phyloP scores from a whole-genome alignment of 768 basidiomycete genomes.

The Tephrocybe rancida region DNA sequence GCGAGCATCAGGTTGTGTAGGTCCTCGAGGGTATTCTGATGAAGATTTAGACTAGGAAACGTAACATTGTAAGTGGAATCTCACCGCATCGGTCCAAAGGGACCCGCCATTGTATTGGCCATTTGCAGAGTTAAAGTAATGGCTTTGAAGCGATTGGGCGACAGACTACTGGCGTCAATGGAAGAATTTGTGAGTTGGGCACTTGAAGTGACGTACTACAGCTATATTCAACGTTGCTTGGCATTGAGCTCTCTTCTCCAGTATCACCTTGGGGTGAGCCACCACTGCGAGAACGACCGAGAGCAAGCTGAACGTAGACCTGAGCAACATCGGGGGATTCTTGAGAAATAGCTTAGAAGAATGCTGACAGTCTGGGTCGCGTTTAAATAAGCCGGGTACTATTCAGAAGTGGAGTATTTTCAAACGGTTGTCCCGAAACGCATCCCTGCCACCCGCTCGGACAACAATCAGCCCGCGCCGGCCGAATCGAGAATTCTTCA shows the following conservation, averaged over 20 bases:
- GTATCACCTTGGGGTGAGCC: conserved; percentile 5
- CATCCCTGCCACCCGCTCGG: background rate
- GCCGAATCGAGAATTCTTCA: background rate
- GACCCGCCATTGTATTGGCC: conserved; percentile 53
- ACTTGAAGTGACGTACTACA: conserved; percentile 5
- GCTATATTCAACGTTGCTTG: conserved; percentile 19
- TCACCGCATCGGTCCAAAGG: conserved; percentile 60
- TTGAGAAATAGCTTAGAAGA: too few species aligned
- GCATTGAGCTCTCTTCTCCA: conserved; percentile 21
- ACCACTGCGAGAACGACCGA: background rate
- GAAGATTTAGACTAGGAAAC: background rate
- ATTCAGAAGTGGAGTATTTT: background rate
- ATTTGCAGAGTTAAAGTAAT: conserved; percentile 41
- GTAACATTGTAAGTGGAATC: conserved; percentile 4
- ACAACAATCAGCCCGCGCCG: background rate
- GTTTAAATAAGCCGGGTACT: background rate
- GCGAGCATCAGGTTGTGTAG: conserved; percentile 61
- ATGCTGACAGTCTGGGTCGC: background rate
- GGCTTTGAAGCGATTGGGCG: conserved; percentile 33
- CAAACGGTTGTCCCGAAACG: background rate
- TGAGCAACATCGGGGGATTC: conserved; percentile 3
- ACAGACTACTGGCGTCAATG: conserved; percentile 24
- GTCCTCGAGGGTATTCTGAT: conserved; percentile 57
- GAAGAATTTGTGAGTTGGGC: background rate
- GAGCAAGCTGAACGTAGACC: background rate